Evolutionary conservation across 1,284 basidiomycete genomes (phyloP), one percentile per base, ranked within the genome.

Genomic region (Cerioporus squamosus): DNA sequence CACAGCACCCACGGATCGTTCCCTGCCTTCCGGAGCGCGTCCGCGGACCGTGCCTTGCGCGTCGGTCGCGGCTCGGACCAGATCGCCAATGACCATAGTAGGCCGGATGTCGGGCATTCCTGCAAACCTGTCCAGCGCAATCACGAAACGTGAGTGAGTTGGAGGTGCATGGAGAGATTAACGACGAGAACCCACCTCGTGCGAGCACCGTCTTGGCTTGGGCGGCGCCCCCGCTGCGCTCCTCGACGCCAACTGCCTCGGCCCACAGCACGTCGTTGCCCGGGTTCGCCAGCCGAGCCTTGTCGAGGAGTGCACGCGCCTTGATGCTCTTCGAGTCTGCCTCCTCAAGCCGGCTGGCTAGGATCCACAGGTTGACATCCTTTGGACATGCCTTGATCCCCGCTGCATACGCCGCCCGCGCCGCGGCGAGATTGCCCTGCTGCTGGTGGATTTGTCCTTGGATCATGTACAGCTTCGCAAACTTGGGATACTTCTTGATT

Each of bases 391-490:
- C 83, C 72, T 93, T 94, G 66, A 92, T 79, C 0, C 95, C 97
- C 6, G 87, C 82, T 2, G 93, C 84, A 68, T 86, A 97, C 1
- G 94, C 86, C 3, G 85, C 84, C 10, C 95, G 86, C 0, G 94
- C 94, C 1, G 82, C 84, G 2, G 84, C 57, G 44, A 82, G 79
- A 55, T 91, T 83, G 33, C 79, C 79, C 53, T 81, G 81, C 20
- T 83, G 76, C 64, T 91, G 85, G 66, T 89, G 79, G 20, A 98
- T 94, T 70, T 98, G 96, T 0, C 94, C 96, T 75, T 97, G 93
- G 65, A 98, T 91, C 92, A 98, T 95, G 77, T 98, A 95, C 4
- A 98, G 77, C 75, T 98, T 98, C 53, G 93, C 84, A 68, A 92
- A 95, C 58, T 84, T 83, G 1, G 95, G 91, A 80, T 94, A 98